Conservation (phyloP, 108 stramenopile species). For the Fragilaria radians region DNA sequence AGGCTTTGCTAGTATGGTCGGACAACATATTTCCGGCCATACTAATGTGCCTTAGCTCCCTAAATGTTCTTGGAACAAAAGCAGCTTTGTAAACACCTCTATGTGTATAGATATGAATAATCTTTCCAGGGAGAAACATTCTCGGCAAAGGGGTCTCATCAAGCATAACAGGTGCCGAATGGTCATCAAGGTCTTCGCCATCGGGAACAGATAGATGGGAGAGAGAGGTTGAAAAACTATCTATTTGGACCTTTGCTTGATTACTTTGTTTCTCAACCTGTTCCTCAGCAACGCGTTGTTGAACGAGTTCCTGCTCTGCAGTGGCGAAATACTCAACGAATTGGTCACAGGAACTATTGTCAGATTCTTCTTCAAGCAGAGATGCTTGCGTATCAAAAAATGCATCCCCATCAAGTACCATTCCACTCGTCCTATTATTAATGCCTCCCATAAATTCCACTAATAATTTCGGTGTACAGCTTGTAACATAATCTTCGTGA, state of each 20-base stretch:
- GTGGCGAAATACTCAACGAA: conserved; percentile 42
- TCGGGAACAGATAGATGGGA: background rate
- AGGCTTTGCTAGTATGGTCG: conserved; percentile 75
- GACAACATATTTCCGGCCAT: conserved; percentile 87
- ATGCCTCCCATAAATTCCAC: conserved; percentile 41
- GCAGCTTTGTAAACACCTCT: conserved; percentile 81
- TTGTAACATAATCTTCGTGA: background rate
- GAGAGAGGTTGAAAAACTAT: background rate
- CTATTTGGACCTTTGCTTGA: background rate
- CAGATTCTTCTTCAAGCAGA: conserved; percentile 47
- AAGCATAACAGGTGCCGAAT: conserved; percentile 46
- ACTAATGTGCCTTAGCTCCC: conserved; percentile 70
- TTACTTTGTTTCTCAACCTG: conserved; percentile 14
- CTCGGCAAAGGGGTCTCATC: conserved; percentile 86
- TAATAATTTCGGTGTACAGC: conserved; percentile 13
- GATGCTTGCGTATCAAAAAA: conserved; percentile 67
- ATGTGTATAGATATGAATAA: conserved; percentile 90
- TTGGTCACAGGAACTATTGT: conserved; percentile 12
- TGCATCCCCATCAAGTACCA: conserved; percentile 73
- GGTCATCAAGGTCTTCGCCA: conserved; percentile 9
- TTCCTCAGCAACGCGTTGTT: too few species aligned
- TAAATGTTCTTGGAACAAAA: conserved; percentile 72
- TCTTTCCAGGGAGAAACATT: conserved; percentile 88
- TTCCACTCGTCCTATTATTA: conserved; percentile 19
- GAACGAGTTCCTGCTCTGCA: too few species aligned